Percentiles rank a stretch among this genome's conserved stretches.
phyloP scores from a whole-genome alignment of 2,329 filamentous ascomycete genomes.

The Cladosporium sp. region DNA sequence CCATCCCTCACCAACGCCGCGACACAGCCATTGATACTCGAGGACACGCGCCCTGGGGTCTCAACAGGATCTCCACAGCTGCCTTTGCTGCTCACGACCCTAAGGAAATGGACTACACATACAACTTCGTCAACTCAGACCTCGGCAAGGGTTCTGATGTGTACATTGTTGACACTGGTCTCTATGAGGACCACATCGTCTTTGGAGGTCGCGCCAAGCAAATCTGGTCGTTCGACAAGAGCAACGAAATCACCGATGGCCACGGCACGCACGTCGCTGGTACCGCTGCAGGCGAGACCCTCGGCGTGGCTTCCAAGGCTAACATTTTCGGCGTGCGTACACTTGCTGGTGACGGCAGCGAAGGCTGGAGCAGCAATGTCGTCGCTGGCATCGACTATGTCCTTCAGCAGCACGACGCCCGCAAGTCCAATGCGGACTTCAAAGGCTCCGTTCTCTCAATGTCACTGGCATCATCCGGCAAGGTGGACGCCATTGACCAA shows the following conservation, averaged over 20 bases:
- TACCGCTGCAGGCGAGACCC: constrained; percentile 40
- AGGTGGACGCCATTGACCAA: constrained; percentile 25
- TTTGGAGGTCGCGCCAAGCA: constrained; percentile 42
- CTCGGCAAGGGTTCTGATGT: constrained; percentile 44
- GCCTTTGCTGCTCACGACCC: constrained; percentile 22
- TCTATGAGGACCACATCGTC: constrained; percentile 42
- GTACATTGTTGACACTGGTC: constrained; percentile 48
- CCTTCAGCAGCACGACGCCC: constrained; percentile 40
- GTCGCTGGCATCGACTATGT: constrained; percentile 49
- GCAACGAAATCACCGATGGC: constrained; percentile 39
- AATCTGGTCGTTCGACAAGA: constrained; percentile 36
- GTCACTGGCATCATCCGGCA: constrained; percentile 34
- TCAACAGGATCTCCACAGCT: constrained; percentile 41
- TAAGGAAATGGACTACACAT: constrained; percentile 39
- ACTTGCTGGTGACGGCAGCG: constrained; percentile 40
- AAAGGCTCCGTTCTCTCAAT: constrained; percentile 46
- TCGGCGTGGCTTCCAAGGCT: constrained; percentile 46
- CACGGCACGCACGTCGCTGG: constrained; percentile 48
- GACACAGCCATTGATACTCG: constrained; percentile 23
- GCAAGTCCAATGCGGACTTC: constrained; percentile 35
- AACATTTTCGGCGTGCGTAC: constrained; percentile 52
- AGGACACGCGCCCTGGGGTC: constrained; percentile 41
- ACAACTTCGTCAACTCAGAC: constrained; percentile 36
- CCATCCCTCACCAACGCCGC: constrained; percentile 21
- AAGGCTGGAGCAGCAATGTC: constrained; percentile 43